These are phyloP conservation scores for Phytophthora tubulina DNA, from an alignment of 352 stramenopile genomes.

Conservation along the genomic window DNA sequence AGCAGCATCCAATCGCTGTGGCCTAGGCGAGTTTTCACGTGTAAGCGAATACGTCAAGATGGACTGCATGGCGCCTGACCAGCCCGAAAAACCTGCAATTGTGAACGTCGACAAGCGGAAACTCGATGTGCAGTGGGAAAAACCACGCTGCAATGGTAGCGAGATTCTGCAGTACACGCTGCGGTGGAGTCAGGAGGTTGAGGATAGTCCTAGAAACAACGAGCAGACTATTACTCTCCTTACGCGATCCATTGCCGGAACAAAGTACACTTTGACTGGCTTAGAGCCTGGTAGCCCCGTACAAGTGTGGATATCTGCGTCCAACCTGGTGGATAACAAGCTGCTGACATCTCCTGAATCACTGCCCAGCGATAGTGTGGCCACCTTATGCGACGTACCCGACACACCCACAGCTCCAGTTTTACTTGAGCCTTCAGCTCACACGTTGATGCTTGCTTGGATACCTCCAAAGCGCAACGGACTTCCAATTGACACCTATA, in stretches of 20 bases:
- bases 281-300: slow-evolving; percentile 55
- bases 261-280: slow-evolving; percentile 48
- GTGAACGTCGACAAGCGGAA: slow-evolving; percentile 49
- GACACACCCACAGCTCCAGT: slow-evolving; percentile 39
- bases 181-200: slow-evolving; percentile 51
- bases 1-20: slow-evolving; percentile 75
- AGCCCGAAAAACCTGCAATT: slow-evolving; percentile 51
- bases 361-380: slow-evolving; percentile 36
- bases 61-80: slow-evolving; percentile 63
- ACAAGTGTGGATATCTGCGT: slow-evolving; percentile 60
- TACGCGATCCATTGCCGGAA: slow-evolving; percentile 60
- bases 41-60: slow-evolving; percentile 82
- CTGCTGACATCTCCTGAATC: slow-evolving; percentile 61
- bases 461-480: slow-evolving; percentile 62
- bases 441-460: slow-evolving; percentile 57
- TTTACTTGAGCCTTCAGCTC: slow-evolving; percentile 41
- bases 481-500: slow-evolving; percentile 54
- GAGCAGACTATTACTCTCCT: slow-evolving; percentile 47
- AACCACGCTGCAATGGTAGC: slow-evolving; percentile 73
- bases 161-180: slow-evolving; percentile 80
- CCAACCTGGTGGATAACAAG: slow-evolving; percentile 72
- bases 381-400: slow-evolving; percentile 64
- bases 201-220: not conserved
- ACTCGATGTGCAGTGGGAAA: slow-evolving; percentile 58
- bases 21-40: slow-evolving; percentile 65